Evolutionary conservation across 306 rosid species (phyloP), one percentile per base, ranked within the genome.

Genomic region (Mimosa bimucronata): DNA sequence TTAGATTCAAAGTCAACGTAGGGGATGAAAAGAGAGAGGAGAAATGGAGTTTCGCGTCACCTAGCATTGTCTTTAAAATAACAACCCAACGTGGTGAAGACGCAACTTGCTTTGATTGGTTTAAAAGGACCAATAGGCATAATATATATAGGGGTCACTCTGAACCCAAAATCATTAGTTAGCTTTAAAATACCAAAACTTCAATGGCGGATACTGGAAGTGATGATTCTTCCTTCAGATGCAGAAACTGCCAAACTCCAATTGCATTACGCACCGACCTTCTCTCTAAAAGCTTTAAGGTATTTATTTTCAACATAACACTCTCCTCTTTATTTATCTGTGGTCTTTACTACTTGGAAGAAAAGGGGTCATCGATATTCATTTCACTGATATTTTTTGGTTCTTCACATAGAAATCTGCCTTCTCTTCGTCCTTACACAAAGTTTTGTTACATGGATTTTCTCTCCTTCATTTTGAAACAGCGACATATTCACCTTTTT

Each of bases 161-260:
- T 34, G 1, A 4, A 26, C 14, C 21, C n/a, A 45, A 46, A 5
- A 15, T 16, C 23, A 11, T 71, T 15, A 0, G 5, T 31, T 31
- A 42, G 0, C 5, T 29, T 12, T 31, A 9, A 11, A 15, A 21
- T 4, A 25, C 11, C 26, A 53, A 50, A 9, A 6, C 26, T 60
- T 82, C 62, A 19, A 82, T 77, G 85, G 74, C 37, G 11, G 61
- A 19, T 34, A 4, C 14, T 9, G 78, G 29, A 55, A 26, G 34
- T 8, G 85, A 62, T 26, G 60, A 16, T 48, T 62, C 74, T 10
- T 46, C 67, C 14, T 82, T 61, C 75, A 38, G 53, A 29, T 82
- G 85, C 85, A 77, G 6, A 77, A 82, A 77, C 78, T 82, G 85
- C 61, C 78, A 71, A 77, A 77, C 9, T 34, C 79, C 85, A 15